Conservation (phyloP, 2,329 filamentous ascomycete species). For the Aspergillus neotritici region DNA sequence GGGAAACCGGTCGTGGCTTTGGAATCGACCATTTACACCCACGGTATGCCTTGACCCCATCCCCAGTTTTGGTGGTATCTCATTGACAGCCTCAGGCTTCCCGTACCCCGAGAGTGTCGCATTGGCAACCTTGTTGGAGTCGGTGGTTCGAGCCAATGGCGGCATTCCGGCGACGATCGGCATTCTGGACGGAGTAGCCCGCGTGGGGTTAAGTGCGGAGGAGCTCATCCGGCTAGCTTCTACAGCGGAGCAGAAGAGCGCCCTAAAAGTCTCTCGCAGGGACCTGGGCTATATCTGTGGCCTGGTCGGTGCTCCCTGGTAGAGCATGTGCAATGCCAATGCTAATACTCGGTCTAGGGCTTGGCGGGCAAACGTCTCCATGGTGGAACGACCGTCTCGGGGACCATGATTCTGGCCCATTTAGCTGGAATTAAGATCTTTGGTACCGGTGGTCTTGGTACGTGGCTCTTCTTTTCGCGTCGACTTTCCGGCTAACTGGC, state of each 20-base stretch:
- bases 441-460: constrained; percentile 80
- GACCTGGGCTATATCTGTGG: constrained; percentile 80
- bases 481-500: constrained; percentile 11
- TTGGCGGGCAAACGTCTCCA: constrained; percentile 63
- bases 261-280: constrained; percentile 77
- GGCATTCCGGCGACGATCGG: constrained; percentile 87
- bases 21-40: constrained; percentile 95
- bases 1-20: constrained; percentile 83
- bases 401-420: constrained; percentile 83
- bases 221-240: constrained; percentile 67
- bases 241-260: constrained; percentile 59
- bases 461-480: constrained; percentile 1
- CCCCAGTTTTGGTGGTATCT: neutral
- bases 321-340: neutral
- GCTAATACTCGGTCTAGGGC: constrained; percentile 42
- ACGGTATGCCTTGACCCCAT: constrained; percentile 51
- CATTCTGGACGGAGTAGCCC: constrained; percentile 74
- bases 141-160: constrained; percentile 72
- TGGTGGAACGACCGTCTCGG: constrained; percentile 88
- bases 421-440: constrained; percentile 87
- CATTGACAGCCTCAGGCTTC: constrained; percentile 46
- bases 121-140: constrained; percentile 73
- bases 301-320: constrained; percentile 49
- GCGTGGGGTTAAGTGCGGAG: constrained; percentile 66
- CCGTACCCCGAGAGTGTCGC: constrained; percentile 67